These are phyloP conservation scores for Antonospora locustae DNA, from an alignment of 371 early-diverging fungal genomes.

Conservation along the genomic window DNA sequence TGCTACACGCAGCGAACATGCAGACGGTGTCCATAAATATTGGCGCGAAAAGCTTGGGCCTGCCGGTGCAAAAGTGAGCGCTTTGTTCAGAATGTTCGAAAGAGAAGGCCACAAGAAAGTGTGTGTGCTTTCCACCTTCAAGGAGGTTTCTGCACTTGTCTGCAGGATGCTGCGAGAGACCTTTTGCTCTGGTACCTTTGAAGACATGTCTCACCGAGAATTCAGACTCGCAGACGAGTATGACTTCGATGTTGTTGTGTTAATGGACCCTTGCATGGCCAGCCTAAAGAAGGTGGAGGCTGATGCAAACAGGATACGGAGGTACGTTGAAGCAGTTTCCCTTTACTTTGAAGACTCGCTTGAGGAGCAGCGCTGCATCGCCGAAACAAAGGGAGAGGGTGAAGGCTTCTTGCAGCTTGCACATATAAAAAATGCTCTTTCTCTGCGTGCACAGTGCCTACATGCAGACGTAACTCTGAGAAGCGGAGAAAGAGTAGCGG, in stretches of 20 bases:
- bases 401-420: constrained; percentile 38
- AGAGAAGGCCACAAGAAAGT: too few relatives aligned
- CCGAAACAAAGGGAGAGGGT: constrained; percentile 38
- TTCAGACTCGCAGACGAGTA: constrained; percentile 1
- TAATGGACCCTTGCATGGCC: constrained; percentile 19
- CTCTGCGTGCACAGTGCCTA: background rate
- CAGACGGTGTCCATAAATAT: too few relatives aligned
- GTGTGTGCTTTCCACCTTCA: too few relatives aligned
- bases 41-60: too few relatives aligned
- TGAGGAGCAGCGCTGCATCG: constrained; percentile 44
- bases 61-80: too few relatives aligned
- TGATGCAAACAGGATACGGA: background rate
- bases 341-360: constrained; percentile 36
- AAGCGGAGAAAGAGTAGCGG: constrained; percentile 18
- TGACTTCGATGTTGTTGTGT: constrained; percentile 18
- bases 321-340: constrained; percentile 9
- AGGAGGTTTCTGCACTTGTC: too few relatives aligned
- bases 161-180: background rate
- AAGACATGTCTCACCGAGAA: background rate
- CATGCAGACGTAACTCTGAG: background rate
- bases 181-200: background rate
- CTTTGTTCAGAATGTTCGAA: too few relatives aligned
- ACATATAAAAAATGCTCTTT: constrained; percentile 20
- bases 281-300: constrained; percentile 30
- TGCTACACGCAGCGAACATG: too few relatives aligned